Percentiles rank a stretch among this genome's conserved stretches.
Evolutionary conservation across 1,284 basidiomycete genomes (phyloP).

Genomic region (Takashimella tepidaria): DNA sequence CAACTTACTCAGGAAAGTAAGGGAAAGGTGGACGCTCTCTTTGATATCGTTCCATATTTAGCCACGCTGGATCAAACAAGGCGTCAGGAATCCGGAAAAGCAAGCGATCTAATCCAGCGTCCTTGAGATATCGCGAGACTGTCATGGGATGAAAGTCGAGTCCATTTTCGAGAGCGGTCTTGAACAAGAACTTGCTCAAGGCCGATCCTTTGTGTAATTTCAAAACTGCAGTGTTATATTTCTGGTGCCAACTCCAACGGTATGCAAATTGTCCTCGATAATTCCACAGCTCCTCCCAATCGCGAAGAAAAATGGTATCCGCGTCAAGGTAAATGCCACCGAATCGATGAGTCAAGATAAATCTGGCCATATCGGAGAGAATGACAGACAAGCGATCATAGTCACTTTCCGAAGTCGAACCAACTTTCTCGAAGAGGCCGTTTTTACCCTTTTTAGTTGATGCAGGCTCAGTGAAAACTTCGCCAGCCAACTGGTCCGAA

Average conservation of each 20-base stretch:
- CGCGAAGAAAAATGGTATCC: constrained; percentile 78
- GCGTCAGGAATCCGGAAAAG: constrained; percentile 75
- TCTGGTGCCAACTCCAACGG: constrained; percentile 71
- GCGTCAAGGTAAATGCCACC: constrained; percentile 83
- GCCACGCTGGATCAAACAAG: constrained; percentile 79
- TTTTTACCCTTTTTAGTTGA: constrained; percentile 52
- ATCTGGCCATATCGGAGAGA: constrained; percentile 80
- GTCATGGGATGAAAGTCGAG: constrained; percentile 85
- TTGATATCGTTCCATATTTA: constrained; percentile 76
- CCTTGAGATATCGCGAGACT: constrained; percentile 69
- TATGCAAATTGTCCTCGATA: constrained; percentile 84
- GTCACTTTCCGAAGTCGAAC: constrained; percentile 66
- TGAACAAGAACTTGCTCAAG: constrained; percentile 73
- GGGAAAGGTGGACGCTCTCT: constrained; percentile 76
- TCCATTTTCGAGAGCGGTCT: constrained; percentile 75
- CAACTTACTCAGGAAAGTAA: constrained; percentile 66
- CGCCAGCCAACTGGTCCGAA: constrained; percentile 13
- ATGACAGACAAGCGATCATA: constrained; percentile 78
- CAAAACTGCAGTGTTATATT: constrained; percentile 81
- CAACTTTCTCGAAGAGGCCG: constrained; percentile 64
- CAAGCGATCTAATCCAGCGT: constrained; percentile 66
- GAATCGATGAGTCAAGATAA: constrained; percentile 76
- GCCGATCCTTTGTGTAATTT: constrained; percentile 76
- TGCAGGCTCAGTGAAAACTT: constrained; percentile 23
- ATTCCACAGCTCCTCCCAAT: constrained; percentile 87